Evolutionary conservation across 2,329 filamentous ascomycete species (phyloP).

Genomic region (Paecilomyces sp.): DNA sequence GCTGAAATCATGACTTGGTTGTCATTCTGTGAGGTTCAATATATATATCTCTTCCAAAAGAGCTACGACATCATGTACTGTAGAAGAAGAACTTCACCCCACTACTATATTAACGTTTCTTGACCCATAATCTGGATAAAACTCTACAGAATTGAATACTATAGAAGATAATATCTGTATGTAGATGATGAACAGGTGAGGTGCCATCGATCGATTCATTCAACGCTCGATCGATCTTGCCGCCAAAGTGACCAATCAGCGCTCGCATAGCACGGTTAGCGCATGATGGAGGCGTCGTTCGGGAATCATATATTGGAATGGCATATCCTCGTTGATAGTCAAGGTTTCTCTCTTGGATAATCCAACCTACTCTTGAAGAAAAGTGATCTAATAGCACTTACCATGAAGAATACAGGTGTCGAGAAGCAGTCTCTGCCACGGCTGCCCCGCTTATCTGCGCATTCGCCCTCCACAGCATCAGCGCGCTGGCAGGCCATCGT

Average conservation of each 20-base stretch:
- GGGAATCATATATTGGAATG: background rate
- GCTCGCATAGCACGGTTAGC: background rate
- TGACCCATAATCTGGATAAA: too few relatives aligned
- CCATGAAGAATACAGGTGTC: background rate
- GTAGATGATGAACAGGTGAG: background rate
- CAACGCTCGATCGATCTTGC: slow-evolving; percentile 10
- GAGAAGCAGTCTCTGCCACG: background rate
- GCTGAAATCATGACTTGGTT: too few relatives aligned
- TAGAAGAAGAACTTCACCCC: too few relatives aligned
- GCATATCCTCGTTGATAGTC: background rate
- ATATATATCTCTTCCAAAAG: too few relatives aligned
- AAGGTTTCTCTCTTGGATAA: too few relatives aligned
- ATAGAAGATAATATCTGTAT: background rate
- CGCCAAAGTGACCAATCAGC: slow-evolving; percentile 30
- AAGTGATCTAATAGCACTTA: background rate
- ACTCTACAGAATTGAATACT: too few relatives aligned
- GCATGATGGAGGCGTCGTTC: background rate
- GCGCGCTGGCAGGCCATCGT: slow-evolving; percentile 39
- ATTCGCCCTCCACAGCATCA: slow-evolving; percentile 7
- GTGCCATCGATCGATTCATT: background rate
- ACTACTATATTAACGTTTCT: too few relatives aligned
- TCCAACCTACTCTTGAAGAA: background rate
- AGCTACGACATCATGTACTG: too few relatives aligned
- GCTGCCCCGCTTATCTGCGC: background rate
- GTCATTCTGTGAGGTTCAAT: too few relatives aligned